Conservation (phyloP, 352 stramenopile genomes). For the Phytophthora hibernalis region DNA sequence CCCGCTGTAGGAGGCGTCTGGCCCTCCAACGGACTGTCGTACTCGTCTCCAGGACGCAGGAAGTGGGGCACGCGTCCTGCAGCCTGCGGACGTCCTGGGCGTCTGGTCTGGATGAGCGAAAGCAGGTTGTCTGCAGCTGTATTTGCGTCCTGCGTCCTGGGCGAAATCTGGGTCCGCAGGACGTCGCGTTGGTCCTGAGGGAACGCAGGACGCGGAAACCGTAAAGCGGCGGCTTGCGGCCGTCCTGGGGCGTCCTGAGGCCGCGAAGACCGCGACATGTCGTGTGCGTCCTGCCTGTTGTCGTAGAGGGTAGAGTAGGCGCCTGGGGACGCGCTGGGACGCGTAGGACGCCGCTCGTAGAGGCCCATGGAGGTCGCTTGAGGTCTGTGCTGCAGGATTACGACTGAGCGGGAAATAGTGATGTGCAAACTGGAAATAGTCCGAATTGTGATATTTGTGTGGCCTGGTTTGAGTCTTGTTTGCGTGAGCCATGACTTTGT, state of each 20-base stretch:
- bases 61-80: not conserved
- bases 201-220: constrained; percentile 34
- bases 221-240: not conserved
- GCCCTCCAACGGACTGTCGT: constrained; percentile 25
- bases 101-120: constrained; percentile 37
- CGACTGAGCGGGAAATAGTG: constrained; percentile 7
- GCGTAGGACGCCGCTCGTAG: constrained; percentile 1
- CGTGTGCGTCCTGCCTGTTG: not conserved
- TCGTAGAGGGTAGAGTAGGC: constrained; percentile 4
- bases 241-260: constrained; percentile 1
- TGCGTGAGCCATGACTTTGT: not conserved
- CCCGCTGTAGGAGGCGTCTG: not conserved
- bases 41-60: constrained; percentile 2
- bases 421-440: not conserved
- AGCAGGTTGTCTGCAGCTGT: constrained; percentile 38
- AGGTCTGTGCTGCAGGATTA: constrained; percentile 15
- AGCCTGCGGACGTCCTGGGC: not conserved
- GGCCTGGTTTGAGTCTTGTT: not conserved
- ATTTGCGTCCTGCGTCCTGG: constrained; percentile 18
- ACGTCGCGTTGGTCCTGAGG: constrained; percentile 23
- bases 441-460: not conserved
- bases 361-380: constrained; percentile 10
- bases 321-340: not conserved
- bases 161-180: not conserved
- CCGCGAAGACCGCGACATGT: not conserved